These are phyloP conservation scores for Macrophomina pseudophaseolina DNA, from an alignment of 2,329 filamentous ascomycete genomes.

Conservation along the genomic window DNA sequence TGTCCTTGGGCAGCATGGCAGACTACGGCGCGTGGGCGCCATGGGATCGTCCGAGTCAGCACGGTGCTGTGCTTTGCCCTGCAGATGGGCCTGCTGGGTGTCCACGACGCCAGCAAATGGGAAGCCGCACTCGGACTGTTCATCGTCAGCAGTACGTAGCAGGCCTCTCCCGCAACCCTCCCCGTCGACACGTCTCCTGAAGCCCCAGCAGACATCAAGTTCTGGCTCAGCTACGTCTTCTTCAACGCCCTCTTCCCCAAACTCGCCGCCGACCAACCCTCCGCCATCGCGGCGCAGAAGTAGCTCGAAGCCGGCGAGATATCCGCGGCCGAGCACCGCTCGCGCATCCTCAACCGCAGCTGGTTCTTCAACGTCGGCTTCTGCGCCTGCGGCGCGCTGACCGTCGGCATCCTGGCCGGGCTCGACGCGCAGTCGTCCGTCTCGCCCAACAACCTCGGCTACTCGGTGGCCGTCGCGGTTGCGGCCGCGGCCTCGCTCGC, in stretches of 20 bases:
- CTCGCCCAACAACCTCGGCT: conserved; percentile 68
- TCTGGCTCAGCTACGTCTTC: conserved; percentile 58
- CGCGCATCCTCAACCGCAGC: conserved; percentile 37
- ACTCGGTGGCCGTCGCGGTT: conserved; percentile 68
- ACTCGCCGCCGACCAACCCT: conserved; percentile 59
- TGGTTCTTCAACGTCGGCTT: conserved; percentile 33
- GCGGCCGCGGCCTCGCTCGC: conserved; percentile 68
- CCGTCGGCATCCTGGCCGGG: conserved; percentile 56
- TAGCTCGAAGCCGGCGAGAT: conserved; percentile 53
- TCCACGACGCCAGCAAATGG: conserved; percentile 66
- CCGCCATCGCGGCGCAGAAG: conserved; percentile 54
- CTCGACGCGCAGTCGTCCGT: conserved; percentile 63
- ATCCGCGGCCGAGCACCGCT: conserved; percentile 61
- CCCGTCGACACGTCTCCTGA: conserved; percentile 36
- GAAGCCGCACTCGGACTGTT: conserved; percentile 47
- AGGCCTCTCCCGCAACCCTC: not conserved
- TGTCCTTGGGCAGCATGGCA: conserved; percentile 58
- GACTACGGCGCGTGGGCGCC: conserved; percentile 70
- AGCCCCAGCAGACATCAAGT: conserved; percentile 49
- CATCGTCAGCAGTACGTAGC: conserved; percentile 53
- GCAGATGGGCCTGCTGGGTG: conserved; percentile 70
- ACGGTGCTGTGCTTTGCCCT: conserved; percentile 66
- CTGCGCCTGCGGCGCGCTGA: conserved; percentile 26
- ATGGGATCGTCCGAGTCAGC: conserved; percentile 65
- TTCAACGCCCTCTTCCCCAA: conserved; percentile 60